A percentile compares a stretch with the other conserved stretches of the same genome.
phyloP scores from a whole-genome alignment of 331 rosid species.

The Acacia pycnantha region DNA sequence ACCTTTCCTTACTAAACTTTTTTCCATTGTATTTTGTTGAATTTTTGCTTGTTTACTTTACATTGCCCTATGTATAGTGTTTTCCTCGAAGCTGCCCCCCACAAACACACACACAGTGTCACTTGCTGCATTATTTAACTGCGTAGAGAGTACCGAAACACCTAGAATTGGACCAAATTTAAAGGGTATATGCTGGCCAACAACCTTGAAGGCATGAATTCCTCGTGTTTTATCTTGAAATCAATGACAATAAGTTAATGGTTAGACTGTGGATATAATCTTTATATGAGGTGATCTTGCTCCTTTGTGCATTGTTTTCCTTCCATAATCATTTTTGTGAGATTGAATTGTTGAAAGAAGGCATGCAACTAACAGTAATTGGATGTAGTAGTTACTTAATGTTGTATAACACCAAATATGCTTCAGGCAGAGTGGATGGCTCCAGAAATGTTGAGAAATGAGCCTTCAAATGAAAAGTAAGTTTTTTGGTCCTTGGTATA shows the following conservation, averaged over 20 bases:
- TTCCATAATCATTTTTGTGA: constrained; percentile 27
- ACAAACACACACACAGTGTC: neutral
- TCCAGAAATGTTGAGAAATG: constrained; percentile 88
- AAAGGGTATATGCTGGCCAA: neutral
- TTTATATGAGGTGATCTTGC: constrained; percentile 3
- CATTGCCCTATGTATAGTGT: neutral
- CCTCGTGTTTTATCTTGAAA: neutral
- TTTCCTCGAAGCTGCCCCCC: neutral
- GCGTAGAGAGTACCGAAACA: neutral
- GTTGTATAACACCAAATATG: constrained; percentile 29
- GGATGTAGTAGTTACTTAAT: constrained; percentile 32
- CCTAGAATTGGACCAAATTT: neutral
- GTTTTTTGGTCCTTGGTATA: constrained; percentile 16
- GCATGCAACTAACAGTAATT: constrained; percentile 3
- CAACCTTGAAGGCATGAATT: neutral
- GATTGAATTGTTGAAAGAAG: neutral
- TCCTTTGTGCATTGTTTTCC: constrained; percentile 8
- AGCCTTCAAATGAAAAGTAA: constrained; percentile 88
- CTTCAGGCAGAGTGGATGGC: constrained; percentile 98
- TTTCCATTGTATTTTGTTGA: neutral
- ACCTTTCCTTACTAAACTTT: constrained; percentile 19
- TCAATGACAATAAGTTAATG: neutral
- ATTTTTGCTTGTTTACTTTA: neutral
- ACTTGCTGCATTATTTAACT: neutral
- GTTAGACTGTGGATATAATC: neutral